Evolutionary conservation across 73 alveolate genomes (phyloP).

Genomic region (Effrenium voratum): DNA sequence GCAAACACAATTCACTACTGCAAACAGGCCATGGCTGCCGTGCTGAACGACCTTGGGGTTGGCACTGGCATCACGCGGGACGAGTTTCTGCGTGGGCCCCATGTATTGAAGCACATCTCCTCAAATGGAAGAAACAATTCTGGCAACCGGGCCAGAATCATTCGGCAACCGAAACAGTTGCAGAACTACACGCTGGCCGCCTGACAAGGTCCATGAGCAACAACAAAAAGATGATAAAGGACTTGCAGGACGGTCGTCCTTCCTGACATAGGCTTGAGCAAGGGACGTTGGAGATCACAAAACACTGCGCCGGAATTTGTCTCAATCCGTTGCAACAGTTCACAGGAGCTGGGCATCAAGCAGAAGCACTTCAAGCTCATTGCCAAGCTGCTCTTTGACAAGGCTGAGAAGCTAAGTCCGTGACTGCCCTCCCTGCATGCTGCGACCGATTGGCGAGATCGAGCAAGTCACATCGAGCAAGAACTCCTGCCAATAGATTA

Average conservation of each 20-base stretch:
- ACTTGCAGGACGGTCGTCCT: constrained; percentile 1
- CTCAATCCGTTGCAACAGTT: background rate
- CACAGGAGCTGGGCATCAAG: constrained; percentile 65
- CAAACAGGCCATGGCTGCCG: constrained; percentile 63
- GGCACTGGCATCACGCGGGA: constrained; percentile 34
- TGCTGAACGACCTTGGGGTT: constrained; percentile 60
- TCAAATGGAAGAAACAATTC: too few species aligned
- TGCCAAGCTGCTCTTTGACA: constrained; percentile 67
- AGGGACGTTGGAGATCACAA: background rate
- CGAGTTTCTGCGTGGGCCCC: constrained; percentile 26
- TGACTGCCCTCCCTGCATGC: too few species aligned
- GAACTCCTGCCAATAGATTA: background rate
- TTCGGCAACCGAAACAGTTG: too few species aligned
- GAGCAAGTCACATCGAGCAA: too few species aligned
- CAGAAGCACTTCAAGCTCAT: constrained; percentile 54
- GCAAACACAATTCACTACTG: background rate
- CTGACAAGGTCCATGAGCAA: constrained; percentile 57
- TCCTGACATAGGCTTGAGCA: background rate
- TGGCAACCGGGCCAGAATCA: too few species aligned
- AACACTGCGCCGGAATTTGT: background rate
- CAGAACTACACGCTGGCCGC: background rate
- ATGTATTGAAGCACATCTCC: background rate
- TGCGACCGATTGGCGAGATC: too few species aligned
- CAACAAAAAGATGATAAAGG: constrained; percentile 21
- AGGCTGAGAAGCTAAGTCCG: background rate